phyloP scores from a whole-genome alignment of 768 basidiomycete genomes.

The Pluteus cervinus region DNA sequence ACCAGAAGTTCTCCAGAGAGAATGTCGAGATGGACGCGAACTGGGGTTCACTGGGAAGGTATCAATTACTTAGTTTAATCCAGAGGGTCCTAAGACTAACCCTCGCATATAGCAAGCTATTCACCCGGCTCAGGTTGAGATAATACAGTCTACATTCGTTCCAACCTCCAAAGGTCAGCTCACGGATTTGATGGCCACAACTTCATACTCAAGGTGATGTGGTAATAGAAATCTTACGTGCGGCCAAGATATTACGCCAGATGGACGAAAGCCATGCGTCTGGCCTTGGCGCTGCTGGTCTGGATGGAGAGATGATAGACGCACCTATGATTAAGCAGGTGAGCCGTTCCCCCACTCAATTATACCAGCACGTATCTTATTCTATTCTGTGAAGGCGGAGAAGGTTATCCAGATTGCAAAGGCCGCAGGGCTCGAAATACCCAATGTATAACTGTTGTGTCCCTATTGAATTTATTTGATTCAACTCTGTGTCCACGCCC shows the following conservation, averaged over 20 bases:
- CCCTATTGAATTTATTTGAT: neutral
- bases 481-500: constrained; percentile 1
- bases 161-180: constrained; percentile 61
- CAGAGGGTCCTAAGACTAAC: constrained; percentile 2
- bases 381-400: constrained; percentile 25
- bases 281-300: constrained; percentile 63
- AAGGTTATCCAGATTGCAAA: constrained; percentile 46
- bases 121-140: constrained; percentile 77
- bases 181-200: neutral
- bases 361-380: neutral
- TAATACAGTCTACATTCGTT: constrained; percentile 74
- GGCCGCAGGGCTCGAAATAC: constrained; percentile 50
- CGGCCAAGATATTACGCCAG: constrained; percentile 60
- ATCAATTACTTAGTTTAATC: constrained; percentile 2
- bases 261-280: constrained; percentile 55
- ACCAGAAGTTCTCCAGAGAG: constrained; percentile 54
- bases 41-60: constrained; percentile 94
- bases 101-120: constrained; percentile 74
- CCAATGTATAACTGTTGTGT: constrained; percentile 25
- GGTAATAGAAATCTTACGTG: constrained; percentile 67
- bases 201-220: neutral
- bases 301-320: constrained; percentile 86
- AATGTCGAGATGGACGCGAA: constrained; percentile 72
- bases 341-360: constrained; percentile 7
- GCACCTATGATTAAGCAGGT: constrained; percentile 88